Evolutionary conservation across 208 protist species (phyloP).

Genomic region (Crithidia mellificae): DNA sequence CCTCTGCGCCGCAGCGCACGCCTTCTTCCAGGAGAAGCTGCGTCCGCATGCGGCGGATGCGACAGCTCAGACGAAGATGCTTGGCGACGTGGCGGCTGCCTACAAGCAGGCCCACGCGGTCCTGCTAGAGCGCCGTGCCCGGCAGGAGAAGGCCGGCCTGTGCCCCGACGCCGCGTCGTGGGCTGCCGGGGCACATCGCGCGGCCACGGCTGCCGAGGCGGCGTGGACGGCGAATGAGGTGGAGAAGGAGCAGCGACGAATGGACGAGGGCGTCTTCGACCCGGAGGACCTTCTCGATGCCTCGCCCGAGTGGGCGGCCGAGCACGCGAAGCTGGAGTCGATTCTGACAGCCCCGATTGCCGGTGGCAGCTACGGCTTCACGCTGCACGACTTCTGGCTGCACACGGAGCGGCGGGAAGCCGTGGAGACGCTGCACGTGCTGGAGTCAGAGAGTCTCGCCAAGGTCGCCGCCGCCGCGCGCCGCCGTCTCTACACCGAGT

Average conservation of each 20-base stretch:
- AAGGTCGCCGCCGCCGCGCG: constrained; percentile 59
- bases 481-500: constrained; percentile 47
- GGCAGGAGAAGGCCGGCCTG: constrained; percentile 46
- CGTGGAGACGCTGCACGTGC: constrained; percentile 78
- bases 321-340: constrained; percentile 57
- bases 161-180: constrained; percentile 23
- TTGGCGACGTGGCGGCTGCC: constrained; percentile 44
- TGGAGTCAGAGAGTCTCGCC: constrained; percentile 53
- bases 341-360: constrained; percentile 42
- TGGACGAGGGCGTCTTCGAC: constrained; percentile 72
- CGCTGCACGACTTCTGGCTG: constrained; percentile 72
- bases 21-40: constrained; percentile 69
- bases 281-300: constrained; percentile 72
- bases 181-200: constrained; percentile 15
- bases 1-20: constrained; percentile 43
- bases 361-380: constrained; percentile 44
- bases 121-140: constrained; percentile 39
- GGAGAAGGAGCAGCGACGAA: constrained; percentile 47
- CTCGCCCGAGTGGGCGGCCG: constrained; percentile 66
- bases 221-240: constrained; percentile 54
- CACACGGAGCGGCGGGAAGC: constrained; percentile 77
- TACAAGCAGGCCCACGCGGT: constrained; percentile 55
- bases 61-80: constrained; percentile 39
- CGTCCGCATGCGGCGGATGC: constrained; percentile 28
- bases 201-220: constrained; percentile 41